Evolutionary conservation across 148 eudicot species (phyloP), one percentile per base, ranked within the genome.

Genomic region (Persicaria maculosa): DNA sequence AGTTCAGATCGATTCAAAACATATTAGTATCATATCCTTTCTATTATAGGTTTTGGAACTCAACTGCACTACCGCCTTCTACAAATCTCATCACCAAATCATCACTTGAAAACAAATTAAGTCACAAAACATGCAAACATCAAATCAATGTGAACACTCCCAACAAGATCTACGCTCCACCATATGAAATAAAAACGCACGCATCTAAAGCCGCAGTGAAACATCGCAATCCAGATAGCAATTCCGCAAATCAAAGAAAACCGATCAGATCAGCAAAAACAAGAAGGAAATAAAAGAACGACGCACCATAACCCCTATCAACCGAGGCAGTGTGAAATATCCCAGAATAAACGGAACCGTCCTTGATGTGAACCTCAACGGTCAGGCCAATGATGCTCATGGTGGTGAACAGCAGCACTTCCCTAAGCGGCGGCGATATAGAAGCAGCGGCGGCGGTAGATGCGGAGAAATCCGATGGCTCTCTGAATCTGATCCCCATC

Each of bases 321-420:
- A 88, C 53, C 57, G 83, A 83, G 40, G 93, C 93, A 62, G 97
- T 85, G 79, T 87, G 83, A 79, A 95, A 92, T 15, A 85, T 88
- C 74, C 99, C 99, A 57, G 92, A 86, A 82, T 82, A 95, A 77
- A 95, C 47, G 0, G 96, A 90, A 53, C 92, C 93, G 68, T 95
- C 97, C 65, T 76, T 90, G 70, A 85, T 77, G 78, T 88, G 85
- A 83, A 92, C 97, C 61, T 95, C 94, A 44, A 92, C 99, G 9
- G 91, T 87, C 36, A 86, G 84, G 67, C 94, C 97, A 83, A 95
- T 75, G 75, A 95, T 92, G 78, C 81, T 85, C 87, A 92, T 89
- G 62, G 96, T 95, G 61, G 92, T 77, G 15, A 86, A 85, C 0
- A 94, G 82, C 61, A 94, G 78, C 22, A 86, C 90, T 64, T 94